Base-by-base conservation (phyloP, 352 stramenopile genomes). In the Phytophthora podocarpi region DNA sequence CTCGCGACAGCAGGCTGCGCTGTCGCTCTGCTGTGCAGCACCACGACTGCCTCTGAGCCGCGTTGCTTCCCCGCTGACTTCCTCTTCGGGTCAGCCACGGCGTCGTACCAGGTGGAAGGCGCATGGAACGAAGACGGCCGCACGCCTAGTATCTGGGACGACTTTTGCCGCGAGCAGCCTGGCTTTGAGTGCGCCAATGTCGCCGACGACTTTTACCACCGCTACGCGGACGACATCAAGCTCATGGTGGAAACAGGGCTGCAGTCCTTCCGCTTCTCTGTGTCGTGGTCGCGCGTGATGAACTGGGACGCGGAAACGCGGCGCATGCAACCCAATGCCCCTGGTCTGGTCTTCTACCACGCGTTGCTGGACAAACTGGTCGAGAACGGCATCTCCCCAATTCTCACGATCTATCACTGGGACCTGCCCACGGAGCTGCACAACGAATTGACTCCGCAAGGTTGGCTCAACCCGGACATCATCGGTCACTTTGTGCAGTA, bases 131-230 rank as follows among this genome's bases (percentile, higher is more conserved):
- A 87, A 42, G 85, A 75, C 27, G n/a, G n/a, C n/a, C n/a, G n/a
- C n/a, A n/a, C n/a, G n/a, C n/a, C n/a, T n/a, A n/a, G n/a, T n/a
- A n/a, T n/a, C n/a, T n/a, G n/a, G n/a, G n/a, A n/a, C n/a, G n/a
- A n/a, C n/a, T n/a, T n/a, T n/a, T n/a, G n/a, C 36, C 66, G 72
- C 23, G 74, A 76, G 24, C 87, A 80, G 8, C 64, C 75, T 16
- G 64, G 89, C 60, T 65, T 75, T 11, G 77, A 96, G 35, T 95
- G 62, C 15, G 92, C 88, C n/a, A 82, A 97, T 61, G 67, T 97
- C 11, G 90, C 90, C 2, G 91, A 89, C 65, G 91, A 98, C 77
- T 89, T 97, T 56, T 98, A 97, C 64, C 80, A 97, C 74, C 72
- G 77, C 47, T 96, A 87, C 61, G 64, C 89, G 32, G 67, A 97